Evolutionary conservation across 2,329 filamentous ascomycete genomes (phyloP), one percentile per base, ranked within the genome.

Genomic region (Aspergillus unguis): DNA sequence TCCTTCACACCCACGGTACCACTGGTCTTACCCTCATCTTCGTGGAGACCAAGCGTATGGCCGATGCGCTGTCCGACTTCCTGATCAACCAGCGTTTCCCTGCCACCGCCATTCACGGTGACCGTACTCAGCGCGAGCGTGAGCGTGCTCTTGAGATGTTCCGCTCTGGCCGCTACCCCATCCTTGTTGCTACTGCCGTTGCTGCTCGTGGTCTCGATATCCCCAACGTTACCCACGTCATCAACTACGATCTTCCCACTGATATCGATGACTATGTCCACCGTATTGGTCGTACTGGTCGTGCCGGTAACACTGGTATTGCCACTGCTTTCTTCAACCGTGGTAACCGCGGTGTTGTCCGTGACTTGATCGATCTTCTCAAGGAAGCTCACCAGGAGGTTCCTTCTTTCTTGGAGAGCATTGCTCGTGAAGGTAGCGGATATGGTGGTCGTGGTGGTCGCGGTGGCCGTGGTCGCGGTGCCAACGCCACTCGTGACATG

Each of bases 281-380:
- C 77, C 90, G 94, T 74, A 99, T 99, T 68, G 94, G 94, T 86
- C 94, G 94, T 92, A 99, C 94, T 61, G 94, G 94, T 71, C 94
- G 94, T 90, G 94, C 94, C 61, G 94, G 94, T 75, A 99, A 99
- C 82, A 97, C 92, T 66, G 94, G 94, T 87, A 86, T 96, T 63
- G 90, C 94, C 5, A 99, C 94, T 64, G 94, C 94, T 52, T 99
- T 99, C 83, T 97, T 99, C 87, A 99, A 99, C 84, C 92, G 94
- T 71, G 92, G 92, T 69, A 99, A 99, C 82, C 90, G 94, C 67
- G 94, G 94, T 77, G 90, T 99, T 63, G 94, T 97, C 60, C 88
- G 94, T 62, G 94, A 97, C 66, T 85, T 99, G 57, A 84, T 99
- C 65, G 94, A 99, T n/a, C 85, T 99, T 28, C 84, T 99, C 62